These are phyloP conservation scores for Fermentozyma sake DNA, from an alignment of 1,139 yeast species.

Conservation along the genomic window DNA sequence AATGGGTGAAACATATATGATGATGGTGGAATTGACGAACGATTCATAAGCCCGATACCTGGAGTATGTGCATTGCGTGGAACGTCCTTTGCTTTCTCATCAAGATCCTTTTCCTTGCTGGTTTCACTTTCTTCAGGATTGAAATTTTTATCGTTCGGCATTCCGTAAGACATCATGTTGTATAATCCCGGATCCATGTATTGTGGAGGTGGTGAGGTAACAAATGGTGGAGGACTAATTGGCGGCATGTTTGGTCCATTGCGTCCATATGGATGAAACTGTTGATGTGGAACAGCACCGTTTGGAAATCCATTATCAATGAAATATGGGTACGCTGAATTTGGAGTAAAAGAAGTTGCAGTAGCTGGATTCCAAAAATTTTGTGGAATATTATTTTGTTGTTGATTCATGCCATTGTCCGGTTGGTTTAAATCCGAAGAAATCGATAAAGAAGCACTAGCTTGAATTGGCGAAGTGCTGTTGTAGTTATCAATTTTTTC, in stretches of 20 bases:
- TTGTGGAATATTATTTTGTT: conserved; percentile 17
- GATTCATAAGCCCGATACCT: conserved; percentile 41
- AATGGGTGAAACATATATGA: conserved; percentile 49
- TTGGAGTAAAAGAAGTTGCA: conserved; percentile 55
- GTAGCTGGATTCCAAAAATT: conserved; percentile 67
- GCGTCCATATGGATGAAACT: conserved; percentile 8
- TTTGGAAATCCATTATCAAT: conserved; percentile 18
- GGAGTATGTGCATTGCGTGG: conserved; percentile 19
- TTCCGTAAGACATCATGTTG: conserved; percentile 22
- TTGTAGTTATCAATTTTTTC: conserved; percentile 62
- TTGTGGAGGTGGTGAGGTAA: conserved; percentile 34
- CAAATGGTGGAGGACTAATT: conserved; percentile 38
- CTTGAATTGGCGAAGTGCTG: conserved; percentile 47
- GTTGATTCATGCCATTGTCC: conserved; percentile 4
- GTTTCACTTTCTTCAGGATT: conserved; percentile 4
- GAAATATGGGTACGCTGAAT: conserved; percentile 23
- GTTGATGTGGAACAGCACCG: conserved; percentile 9
- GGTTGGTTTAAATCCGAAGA: conserved; percentile 23
- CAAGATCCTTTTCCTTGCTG: conserved; percentile 4
- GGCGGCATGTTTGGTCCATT: conserved; percentile 24
- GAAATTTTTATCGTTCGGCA: conserved; percentile 3
- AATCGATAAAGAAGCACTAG: conserved; percentile 35
- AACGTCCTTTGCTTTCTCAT: conserved; percentile 6
- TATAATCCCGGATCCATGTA: conserved; percentile 39
- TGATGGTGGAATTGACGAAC: conserved; percentile 25